These are phyloP conservation scores for Pichia nanzhaoensis DNA, from an alignment of 805 yeast genomes.

Conservation along the genomic window DNA sequence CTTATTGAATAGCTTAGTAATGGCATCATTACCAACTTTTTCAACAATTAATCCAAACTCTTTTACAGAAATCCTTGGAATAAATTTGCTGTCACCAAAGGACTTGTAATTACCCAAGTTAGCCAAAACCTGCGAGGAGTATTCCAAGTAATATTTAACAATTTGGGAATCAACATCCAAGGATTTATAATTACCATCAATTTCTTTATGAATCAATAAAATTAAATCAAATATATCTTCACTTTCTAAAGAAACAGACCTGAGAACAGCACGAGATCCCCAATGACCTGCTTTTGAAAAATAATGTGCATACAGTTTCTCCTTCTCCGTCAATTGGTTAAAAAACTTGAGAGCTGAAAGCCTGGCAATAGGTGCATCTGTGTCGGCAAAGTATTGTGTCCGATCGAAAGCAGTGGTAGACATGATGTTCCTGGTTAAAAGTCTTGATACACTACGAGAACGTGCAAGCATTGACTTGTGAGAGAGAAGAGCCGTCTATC, in stretches of 20 bases:
- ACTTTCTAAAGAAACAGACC: conserved; percentile 79
- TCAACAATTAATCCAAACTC: conserved; percentile 46
- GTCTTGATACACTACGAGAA: neutral
- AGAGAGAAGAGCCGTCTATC: too few species aligned
- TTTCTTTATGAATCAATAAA: conserved; percentile 46
- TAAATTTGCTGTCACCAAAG: conserved; percentile 82
- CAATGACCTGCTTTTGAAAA: conserved; percentile 77
- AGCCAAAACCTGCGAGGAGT: conserved; percentile 65
- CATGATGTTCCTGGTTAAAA: too few species aligned
- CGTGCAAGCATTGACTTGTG: too few species aligned
- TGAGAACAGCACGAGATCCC: conserved; percentile 72
- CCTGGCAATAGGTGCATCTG: conserved; percentile 63
- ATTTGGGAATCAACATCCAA: conserved; percentile 26
- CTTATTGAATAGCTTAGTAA: conserved; percentile 33
- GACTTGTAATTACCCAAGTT: conserved; percentile 79
- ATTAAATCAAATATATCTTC: conserved; percentile 70
- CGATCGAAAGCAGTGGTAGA: conserved; percentile 10
- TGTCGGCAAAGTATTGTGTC: conserved; percentile 43
- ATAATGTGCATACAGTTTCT: conserved; percentile 74
- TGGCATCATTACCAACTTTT: conserved; percentile 31
- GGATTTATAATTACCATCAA: conserved; percentile 42
- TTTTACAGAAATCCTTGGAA: conserved; percentile 51
- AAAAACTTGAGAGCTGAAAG: conserved; percentile 66
- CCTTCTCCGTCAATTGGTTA: conserved; percentile 50
- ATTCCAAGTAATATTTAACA: conserved; percentile 52